These are phyloP conservation scores for Penicillium palitans DNA, from an alignment of 2,329 filamentous ascomycete genomes.

Conservation along the genomic window DNA sequence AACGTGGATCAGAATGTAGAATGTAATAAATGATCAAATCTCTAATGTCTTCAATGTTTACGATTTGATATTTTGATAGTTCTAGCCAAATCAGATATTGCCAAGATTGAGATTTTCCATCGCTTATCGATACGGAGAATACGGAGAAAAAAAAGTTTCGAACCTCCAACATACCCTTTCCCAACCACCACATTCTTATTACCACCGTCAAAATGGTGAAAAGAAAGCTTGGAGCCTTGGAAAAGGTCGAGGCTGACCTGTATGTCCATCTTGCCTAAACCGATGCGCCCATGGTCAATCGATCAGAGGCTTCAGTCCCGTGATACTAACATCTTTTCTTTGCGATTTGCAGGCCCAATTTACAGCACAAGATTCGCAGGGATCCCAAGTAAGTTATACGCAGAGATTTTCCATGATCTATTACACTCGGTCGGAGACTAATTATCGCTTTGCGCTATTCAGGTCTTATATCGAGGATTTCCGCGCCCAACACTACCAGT, in stretches of 20 bases:
- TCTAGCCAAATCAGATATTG: conserved; percentile 5
- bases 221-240: conserved; percentile 84
- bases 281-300: conserved; percentile 8
- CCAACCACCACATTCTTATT: conserved; percentile 11
- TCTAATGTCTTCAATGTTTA: neutral
- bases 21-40: neutral
- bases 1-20: no score
- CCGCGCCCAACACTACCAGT: conserved; percentile 82
- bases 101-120: conserved; percentile 16
- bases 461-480: conserved; percentile 91
- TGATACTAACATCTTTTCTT: conserved; percentile 26
- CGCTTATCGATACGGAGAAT: conserved; percentile 40
- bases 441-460: conserved; percentile 4
- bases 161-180: conserved; percentile 58
- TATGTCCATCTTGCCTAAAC: conserved; percentile 42
- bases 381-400: conserved; percentile 67
- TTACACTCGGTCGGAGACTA: conserved; percentile 2
- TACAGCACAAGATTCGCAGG: conserved; percentile 87
- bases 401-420: neutral
- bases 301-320: conserved; percentile 15
- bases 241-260: conserved; percentile 92
- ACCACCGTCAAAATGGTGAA: conserved; percentile 64
- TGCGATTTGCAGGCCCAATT: conserved; percentile 61
- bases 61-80: neutral
- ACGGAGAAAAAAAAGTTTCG: conserved; percentile 36